Percentiles rank a stretch among this genome's conserved stretches.
phyloP scores from a whole-genome alignment of 495 filamentous ascomycete species.

The Xylaria bambusicola region DNA sequence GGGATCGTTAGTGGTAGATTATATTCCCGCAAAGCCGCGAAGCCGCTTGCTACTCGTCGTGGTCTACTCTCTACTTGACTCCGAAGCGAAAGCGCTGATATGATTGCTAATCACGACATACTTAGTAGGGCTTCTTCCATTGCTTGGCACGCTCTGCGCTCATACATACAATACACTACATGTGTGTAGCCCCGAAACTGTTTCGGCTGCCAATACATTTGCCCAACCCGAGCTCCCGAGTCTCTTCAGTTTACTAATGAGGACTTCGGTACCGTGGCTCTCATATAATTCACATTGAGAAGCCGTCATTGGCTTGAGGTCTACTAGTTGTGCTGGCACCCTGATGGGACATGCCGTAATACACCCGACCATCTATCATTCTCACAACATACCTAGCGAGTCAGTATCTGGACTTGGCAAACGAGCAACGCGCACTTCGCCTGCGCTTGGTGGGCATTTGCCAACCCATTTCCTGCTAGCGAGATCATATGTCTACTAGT shows the following conservation, averaged over 20 bases:
- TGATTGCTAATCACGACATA: constrained; percentile 15
- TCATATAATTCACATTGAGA: too few species aligned
- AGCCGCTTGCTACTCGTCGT: too few species aligned
- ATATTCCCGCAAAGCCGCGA: constrained; percentile 8
- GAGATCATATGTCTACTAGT: neutral
- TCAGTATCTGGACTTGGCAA: too few species aligned
- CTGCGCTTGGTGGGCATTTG: too few species aligned
- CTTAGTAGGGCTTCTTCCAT: too few species aligned
- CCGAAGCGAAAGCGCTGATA: neutral
- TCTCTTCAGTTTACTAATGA: neutral
- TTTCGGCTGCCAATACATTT: constrained; percentile 10
- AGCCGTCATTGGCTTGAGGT: constrained; percentile 2
- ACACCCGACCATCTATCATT: too few species aligned
- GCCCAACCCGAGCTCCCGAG: neutral
- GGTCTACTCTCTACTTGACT: neutral
- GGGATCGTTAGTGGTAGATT: neutral
- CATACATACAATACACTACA: too few species aligned
- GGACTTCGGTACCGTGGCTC: neutral
- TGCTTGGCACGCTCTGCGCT: constrained; percentile 8
- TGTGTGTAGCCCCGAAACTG: constrained; percentile 1
- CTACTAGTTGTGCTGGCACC: neutral
- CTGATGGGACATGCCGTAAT: neutral
- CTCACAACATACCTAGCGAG: too few species aligned
- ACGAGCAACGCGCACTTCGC: too few species aligned
- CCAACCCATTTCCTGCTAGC: neutral